A percentile compares a stretch with the other conserved stretches of the same genome.
phyloP scores from a whole-genome alignment of 2,329 filamentous ascomycete genomes.

The Microascus cirrosus region DNA sequence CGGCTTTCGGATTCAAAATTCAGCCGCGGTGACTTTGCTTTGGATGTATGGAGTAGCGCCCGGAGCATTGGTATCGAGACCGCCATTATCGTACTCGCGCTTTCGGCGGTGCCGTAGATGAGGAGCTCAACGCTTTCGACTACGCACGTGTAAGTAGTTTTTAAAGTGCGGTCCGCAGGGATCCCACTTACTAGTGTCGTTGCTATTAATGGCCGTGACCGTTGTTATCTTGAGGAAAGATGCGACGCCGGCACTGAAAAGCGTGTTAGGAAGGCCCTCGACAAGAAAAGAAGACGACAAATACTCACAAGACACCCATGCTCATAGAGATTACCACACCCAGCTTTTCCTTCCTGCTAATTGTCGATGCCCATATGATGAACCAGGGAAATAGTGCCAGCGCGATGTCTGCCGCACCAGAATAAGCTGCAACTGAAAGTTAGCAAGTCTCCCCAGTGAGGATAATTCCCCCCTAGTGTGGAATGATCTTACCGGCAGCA shows the following conservation, averaged over 20 bases:
- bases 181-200: slow-evolving; percentile 6
- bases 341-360: slow-evolving; percentile 25
- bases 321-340: slow-evolving; percentile 28
- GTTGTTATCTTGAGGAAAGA: slow-evolving; percentile 17
- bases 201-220: slow-evolving; percentile 10
- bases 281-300: neutral
- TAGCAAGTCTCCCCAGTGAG: neutral
- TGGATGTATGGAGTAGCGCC: slow-evolving; percentile 2
- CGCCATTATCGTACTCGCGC: slow-evolving; percentile 11
- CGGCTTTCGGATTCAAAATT: neutral
- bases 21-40: neutral
- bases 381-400: slow-evolving; percentile 26
- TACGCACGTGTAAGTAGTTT: slow-evolving; percentile 1
- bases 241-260: slow-evolving; percentile 16
- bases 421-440: slow-evolving; percentile 13
- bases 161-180: neutral
- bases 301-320: slow-evolving; percentile 26
- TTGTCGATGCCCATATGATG: slow-evolving; percentile 24
- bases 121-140: slow-evolving; percentile 7
- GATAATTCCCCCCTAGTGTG: neutral
- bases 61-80: slow-evolving; percentile 10
- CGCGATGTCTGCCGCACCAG: slow-evolving; percentile 22
- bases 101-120: slow-evolving; percentile 10
- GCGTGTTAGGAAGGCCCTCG: neutral
- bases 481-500: neutral